Evolutionary conservation across 768 basidiomycete species (phyloP), one percentile per base, ranked within the genome.

Genomic region (Leucocoprinus sp.): DNA sequence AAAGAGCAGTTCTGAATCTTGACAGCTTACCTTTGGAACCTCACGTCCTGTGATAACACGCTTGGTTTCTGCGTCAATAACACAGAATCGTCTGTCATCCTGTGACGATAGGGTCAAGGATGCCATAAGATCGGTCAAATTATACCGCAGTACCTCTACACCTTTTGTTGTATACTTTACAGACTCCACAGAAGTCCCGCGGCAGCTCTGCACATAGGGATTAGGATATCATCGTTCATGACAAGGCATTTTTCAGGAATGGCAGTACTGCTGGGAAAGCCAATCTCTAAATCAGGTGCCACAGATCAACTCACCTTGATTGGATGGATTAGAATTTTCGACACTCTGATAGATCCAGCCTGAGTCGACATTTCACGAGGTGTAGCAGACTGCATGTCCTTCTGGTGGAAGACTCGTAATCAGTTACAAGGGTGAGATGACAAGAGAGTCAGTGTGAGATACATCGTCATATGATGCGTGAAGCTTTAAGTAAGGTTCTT

Each of bases 61-160:
- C 35, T 75, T 64, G 4, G 67, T 74, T 7, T 65, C 62, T 2
- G 70, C 71, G 51, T 81, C 80, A 39, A 85, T 68, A 54, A 88
- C 71, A 50, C 76, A 80, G 76, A 84, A 86, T 59, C 64, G 69
- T 51, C 86, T 71, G 55, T 89, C 86, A 57, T 82, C 69, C 84
- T 88, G 50, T n/a, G 18, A n/a, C n/a, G n/a, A n/a, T n/a, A n/a
- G n/a, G n/a, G n/a, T n/a, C n/a, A n/a, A n/a, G n/a, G 35, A 14
- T 21, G n/a, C 1, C 9, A 27, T 22, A 34, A 12, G 8, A n/a
- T 9, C 21, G 33, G 27, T 41, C 39, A 54, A 39, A 45, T 31
- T 23, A 28, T 31, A 39, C 17, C 29, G 27, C 33, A 37, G 15
- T 45, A 83, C 85, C 70, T 85, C 77, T 2, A 89, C 60, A 21